These are phyloP conservation scores for Pyrus communis DNA, from an alignment of 306 rosid genomes.

Conservation along the genomic window DNA sequence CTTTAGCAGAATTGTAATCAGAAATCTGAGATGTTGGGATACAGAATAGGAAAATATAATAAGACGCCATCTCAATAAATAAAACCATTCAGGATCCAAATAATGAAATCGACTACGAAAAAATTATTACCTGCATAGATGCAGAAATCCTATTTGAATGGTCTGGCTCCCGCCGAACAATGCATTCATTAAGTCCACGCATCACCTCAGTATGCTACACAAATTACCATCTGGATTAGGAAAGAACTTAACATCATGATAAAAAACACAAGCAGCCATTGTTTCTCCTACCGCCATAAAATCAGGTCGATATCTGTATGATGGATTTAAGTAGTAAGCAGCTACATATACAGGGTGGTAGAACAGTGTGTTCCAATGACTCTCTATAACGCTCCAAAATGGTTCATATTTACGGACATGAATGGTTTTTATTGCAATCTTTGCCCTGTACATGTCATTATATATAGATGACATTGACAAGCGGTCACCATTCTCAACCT, in stretches of 20 bases:
- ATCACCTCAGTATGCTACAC: slow-evolving; percentile 76
- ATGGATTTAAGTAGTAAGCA: slow-evolving; percentile 89
- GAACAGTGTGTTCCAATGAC: slow-evolving; percentile 64
- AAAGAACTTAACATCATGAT: slow-evolving; percentile 20
- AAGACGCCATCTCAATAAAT: not conserved
- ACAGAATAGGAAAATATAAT: slow-evolving; percentile 11
- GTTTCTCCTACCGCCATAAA: slow-evolving; percentile 61
- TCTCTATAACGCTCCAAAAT: slow-evolving; percentile 81
- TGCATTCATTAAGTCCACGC: slow-evolving; percentile 87
- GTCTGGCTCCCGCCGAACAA: slow-evolving; percentile 79
- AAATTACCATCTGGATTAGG: slow-evolving; percentile 26
- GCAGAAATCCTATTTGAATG: slow-evolving; percentile 68
- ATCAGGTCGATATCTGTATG: slow-evolving; percentile 77
- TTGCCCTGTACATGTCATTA: slow-evolving; percentile 73
- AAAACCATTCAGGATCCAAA: slow-evolving; percentile 2
- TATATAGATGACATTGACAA: slow-evolving; percentile 77
- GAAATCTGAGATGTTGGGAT: slow-evolving; percentile 43
- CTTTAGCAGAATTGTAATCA: slow-evolving; percentile 74
- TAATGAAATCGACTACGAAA: slow-evolving; percentile 1
- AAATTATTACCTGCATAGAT: slow-evolving; percentile 63
- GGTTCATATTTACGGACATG: slow-evolving; percentile 72
- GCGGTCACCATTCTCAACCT: slow-evolving; percentile 51
- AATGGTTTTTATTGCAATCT: slow-evolving; percentile 62
- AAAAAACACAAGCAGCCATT: slow-evolving; percentile 11
- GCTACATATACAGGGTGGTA: slow-evolving; percentile 84